A percentile compares a stretch with the other conserved stretches of the same genome.
phyloP scores from a whole-genome alignment of 352 stramenopile species.

The Globisporangium megalacanthum region DNA sequence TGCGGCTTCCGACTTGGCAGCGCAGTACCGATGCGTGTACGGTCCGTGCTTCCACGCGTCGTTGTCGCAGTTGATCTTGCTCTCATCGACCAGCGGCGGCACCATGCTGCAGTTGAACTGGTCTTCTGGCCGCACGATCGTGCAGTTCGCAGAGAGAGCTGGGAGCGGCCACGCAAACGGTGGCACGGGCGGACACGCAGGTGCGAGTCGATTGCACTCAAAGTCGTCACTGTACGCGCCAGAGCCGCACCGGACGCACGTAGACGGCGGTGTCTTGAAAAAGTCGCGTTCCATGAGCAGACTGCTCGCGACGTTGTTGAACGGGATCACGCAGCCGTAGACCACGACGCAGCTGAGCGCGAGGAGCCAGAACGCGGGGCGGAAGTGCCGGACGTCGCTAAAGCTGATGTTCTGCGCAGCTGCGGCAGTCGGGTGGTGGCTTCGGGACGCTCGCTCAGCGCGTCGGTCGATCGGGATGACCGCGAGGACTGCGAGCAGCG shows the following conservation, averaged over 20 bases:
- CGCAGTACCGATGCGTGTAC: slow-evolving; percentile 55
- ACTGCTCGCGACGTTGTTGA: slow-evolving; percentile 92
- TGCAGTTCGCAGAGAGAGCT: slow-evolving; percentile 64
- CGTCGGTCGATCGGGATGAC: slow-evolving; percentile 80
- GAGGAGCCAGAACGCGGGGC: slow-evolving; percentile 86
- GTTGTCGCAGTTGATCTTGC: slow-evolving; percentile 80
- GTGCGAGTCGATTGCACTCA: slow-evolving; percentile 45
- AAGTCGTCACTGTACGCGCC: slow-evolving; percentile 45
- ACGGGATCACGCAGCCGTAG: slow-evolving; percentile 92
- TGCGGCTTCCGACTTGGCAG: slow-evolving; percentile 56
- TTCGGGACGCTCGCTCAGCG: slow-evolving; percentile 28
- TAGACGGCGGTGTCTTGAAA: slow-evolving; percentile 53
- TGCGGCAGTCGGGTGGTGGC: not conserved
- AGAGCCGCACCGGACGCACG: slow-evolving; percentile 49
- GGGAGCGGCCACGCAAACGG: slow-evolving; percentile 73
- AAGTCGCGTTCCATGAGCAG: slow-evolving; percentile 91
- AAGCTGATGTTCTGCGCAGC: slow-evolving; percentile 54
- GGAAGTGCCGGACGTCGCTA: slow-evolving; percentile 73
- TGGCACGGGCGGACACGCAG: slow-evolving; percentile 52
- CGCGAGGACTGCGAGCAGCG: slow-evolving; percentile 58
- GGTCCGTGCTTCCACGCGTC: slow-evolving; percentile 66
- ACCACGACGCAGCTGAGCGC: slow-evolving; percentile 88
- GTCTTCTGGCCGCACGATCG: slow-evolving; percentile 51
- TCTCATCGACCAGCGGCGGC: slow-evolving; percentile 57
- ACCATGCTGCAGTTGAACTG: slow-evolving; percentile 50